Percentiles rank a stretch among this genome's conserved stretches.
Evolutionary conservation across 2,329 filamentous ascomycete genomes (phyloP).

Genomic region (Penicillium sclerotiorum): DNA sequence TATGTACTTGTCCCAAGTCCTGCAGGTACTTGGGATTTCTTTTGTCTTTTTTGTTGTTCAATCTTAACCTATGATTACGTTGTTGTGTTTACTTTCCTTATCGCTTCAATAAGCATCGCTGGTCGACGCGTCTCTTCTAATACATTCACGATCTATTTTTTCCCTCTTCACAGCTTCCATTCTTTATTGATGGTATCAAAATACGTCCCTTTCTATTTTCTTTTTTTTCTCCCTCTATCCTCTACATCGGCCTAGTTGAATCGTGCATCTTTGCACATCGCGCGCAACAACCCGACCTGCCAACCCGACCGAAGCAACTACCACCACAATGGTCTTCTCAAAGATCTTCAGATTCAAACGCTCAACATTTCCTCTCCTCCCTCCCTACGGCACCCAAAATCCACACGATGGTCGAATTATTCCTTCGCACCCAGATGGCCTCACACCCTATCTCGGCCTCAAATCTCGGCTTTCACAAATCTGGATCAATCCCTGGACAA

Average conservation of each 20-base stretch:
- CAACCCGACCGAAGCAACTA: background rate
- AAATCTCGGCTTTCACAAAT: conserved; percentile 88
- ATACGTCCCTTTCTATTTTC: background rate
- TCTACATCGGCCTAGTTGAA: background rate
- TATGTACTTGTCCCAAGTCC: conserved; percentile 11
- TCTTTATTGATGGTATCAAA: background rate
- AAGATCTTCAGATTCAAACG: conserved; percentile 33
- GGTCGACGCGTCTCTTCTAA: conserved; percentile 7
- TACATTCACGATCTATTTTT: background rate
- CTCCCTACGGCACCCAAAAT: conserved; percentile 45
- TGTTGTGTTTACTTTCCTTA: background rate
- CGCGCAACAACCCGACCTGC: background rate
- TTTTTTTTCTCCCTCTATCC: background rate
- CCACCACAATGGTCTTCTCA: conserved; percentile 35
- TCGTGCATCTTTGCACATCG: background rate
- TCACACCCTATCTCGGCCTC: conserved; percentile 91
- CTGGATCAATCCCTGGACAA: conserved; percentile 97
- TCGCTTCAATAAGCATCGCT: background rate
- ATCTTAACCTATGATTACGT: too few relatives aligned
- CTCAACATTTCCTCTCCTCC: conserved; percentile 42
- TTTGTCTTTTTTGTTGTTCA: background rate
- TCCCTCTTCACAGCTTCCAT: background rate
- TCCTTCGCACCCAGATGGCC: conserved; percentile 65
- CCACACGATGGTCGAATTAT: conserved; percentile 54
- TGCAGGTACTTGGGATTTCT: conserved; percentile 5